phyloP scores from a whole-genome alignment of 768 basidiomycete species.

The Tremella yokohamensis region DNA sequence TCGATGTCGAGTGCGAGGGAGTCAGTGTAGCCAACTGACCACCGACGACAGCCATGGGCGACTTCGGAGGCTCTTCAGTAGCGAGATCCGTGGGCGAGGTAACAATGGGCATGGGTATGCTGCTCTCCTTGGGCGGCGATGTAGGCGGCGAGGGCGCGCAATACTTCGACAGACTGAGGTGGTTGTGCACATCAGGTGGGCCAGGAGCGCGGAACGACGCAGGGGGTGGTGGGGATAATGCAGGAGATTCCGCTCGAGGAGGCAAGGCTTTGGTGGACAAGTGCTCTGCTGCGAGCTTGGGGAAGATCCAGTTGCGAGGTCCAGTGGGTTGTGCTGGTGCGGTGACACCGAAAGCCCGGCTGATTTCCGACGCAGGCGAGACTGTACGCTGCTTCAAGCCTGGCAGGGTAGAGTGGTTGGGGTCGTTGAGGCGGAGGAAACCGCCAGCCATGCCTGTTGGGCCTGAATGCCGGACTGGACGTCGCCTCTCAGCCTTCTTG shows the following conservation, averaged over 20 bases:
- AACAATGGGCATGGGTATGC: constrained; percentile 2
- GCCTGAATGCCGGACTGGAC: constrained; percentile 22
- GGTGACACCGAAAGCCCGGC: constrained; percentile 29
- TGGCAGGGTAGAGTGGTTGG: constrained; percentile 18
- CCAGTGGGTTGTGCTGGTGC: constrained; percentile 12
- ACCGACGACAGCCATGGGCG: constrained; percentile 31
- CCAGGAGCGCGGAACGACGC: constrained; percentile 34
- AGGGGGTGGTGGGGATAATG: constrained; percentile 28
- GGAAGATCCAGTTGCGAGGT: constrained; percentile 37
- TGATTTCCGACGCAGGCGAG: constrained; percentile 23
- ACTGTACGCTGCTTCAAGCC: constrained; percentile 29
- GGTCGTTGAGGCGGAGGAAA: constrained; percentile 18
- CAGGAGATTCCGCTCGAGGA: constrained; percentile 35
- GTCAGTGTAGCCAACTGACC: constrained; percentile 38
- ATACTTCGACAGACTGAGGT: constrained; percentile 45
- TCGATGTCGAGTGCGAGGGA: constrained; percentile 8
- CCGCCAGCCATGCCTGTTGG: constrained; percentile 19
- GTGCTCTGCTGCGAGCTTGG: constrained; percentile 14
- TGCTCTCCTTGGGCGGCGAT: constrained; percentile 37
- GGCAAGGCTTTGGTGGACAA: neutral
- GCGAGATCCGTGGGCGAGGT: constrained; percentile 10
- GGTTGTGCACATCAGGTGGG: constrained; percentile 43
- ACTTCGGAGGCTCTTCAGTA: neutral
- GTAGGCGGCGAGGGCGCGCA: constrained; percentile 49
- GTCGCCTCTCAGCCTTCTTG: constrained; percentile 34